Evolutionary conservation across 1,284 basidiomycete genomes (phyloP).

Genomic region (Pseudozyma thailandica): DNA sequence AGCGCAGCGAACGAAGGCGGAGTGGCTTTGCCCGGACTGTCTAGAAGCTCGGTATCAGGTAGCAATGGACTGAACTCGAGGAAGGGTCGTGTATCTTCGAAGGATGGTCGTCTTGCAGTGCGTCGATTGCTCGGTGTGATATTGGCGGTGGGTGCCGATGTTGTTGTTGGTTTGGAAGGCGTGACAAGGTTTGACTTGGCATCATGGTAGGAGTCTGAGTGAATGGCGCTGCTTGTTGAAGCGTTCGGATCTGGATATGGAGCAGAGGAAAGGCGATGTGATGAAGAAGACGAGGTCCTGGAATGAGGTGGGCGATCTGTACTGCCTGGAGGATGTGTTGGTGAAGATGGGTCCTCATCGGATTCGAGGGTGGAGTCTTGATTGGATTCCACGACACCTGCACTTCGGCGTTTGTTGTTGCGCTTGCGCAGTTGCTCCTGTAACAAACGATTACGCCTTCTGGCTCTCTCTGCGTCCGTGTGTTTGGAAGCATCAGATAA

Average conservation of each 20-base stretch:
- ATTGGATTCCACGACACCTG: slow-evolving; percentile 10
- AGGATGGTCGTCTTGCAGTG: slow-evolving; percentile 11
- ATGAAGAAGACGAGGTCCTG: neutral
- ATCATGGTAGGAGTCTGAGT: slow-evolving; percentile 13
- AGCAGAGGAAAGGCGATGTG: slow-evolving; percentile 2
- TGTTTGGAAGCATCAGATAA: slow-evolving; percentile 8
- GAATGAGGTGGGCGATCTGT: neutral
- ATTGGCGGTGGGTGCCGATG: neutral
- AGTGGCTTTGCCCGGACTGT: slow-evolving; percentile 10
- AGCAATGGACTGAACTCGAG: slow-evolving; percentile 45
- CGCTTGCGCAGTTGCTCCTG: slow-evolving; percentile 44
- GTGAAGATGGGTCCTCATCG: slow-evolving; percentile 5
- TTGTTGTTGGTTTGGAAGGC: slow-evolving; percentile 8
- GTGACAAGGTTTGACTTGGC: slow-evolving; percentile 15
- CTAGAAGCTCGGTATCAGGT: slow-evolving; percentile 31
- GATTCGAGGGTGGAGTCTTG: slow-evolving; percentile 5
- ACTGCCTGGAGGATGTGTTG: neutral
- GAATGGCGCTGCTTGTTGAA: neutral
- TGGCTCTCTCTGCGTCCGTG: slow-evolving; percentile 15
- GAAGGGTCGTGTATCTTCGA: slow-evolving; percentile 43
- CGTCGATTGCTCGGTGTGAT: neutral
- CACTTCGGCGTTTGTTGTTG: slow-evolving; percentile 29
- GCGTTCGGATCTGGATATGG: neutral
- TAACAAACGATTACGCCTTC: slow-evolving; percentile 29
- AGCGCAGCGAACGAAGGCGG: slow-evolving; percentile 9